Conservation (phyloP, 2,329 filamentous ascomycete species). For the Acephala macrosclerotiorum region DNA sequence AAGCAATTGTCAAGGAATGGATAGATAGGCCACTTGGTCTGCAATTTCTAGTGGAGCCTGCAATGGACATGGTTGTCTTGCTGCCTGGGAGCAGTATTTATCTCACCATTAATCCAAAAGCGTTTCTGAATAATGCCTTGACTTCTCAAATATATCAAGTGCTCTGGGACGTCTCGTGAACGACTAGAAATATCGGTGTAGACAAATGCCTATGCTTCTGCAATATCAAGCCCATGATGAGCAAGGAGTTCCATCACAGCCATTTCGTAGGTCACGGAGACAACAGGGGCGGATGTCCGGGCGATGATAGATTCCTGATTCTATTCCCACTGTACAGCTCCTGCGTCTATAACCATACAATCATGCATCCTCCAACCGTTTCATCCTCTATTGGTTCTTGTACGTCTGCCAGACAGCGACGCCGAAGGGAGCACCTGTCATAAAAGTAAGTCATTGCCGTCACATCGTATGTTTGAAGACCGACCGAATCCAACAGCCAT, state of each 20-base stretch:
- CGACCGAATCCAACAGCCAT: slow-evolving; percentile 60
- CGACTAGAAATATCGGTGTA: not conserved
- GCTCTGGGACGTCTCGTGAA: not conserved
- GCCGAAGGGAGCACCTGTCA: slow-evolving; percentile 62
- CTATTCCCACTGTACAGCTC: slow-evolving; percentile 14
- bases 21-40: slow-evolving; percentile 1
- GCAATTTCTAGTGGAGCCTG: no score
- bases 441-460: slow-evolving; percentile 32
- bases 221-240: not conserved
- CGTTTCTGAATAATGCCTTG: not conserved
- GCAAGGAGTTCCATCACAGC: not conserved
- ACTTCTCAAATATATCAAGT: not conserved
- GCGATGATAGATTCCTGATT: slow-evolving; percentile 24
- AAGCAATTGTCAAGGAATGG: not conserved
- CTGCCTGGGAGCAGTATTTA: no score
- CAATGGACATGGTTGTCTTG: not conserved
- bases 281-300: slow-evolving; percentile 11
- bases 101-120: no score
- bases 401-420: slow-evolving; percentile 57
- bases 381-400: slow-evolving; percentile 45
- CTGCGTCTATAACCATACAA: slow-evolving; percentile 32
- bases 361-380: slow-evolving; percentile 4
- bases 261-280: not conserved
- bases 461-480: slow-evolving; percentile 38
- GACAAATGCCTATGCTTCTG: not conserved